Conservation (phyloP, 2,329 filamentous ascomycete species). For the Diaporthe vexans region DNA sequence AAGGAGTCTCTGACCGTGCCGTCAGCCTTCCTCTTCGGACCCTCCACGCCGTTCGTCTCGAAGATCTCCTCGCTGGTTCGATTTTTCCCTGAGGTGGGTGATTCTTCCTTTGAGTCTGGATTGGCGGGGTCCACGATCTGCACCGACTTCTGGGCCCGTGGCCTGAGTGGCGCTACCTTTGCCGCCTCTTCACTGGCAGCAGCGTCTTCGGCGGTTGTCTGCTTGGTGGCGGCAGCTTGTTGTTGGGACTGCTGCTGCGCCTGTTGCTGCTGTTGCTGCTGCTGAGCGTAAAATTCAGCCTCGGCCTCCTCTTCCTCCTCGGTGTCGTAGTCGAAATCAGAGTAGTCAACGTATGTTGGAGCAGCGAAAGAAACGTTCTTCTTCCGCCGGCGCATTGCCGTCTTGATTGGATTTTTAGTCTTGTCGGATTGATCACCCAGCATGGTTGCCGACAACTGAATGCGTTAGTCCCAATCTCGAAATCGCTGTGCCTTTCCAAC, state of each 20-base stretch:
- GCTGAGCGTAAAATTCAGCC: conserved; percentile 50
- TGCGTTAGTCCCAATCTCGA: conserved; percentile 47
- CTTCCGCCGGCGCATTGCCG: conserved; percentile 84
- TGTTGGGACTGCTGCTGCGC: conserved; percentile 47
- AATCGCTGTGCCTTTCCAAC: conserved; percentile 50
- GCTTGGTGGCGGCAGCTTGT: conserved; percentile 45
- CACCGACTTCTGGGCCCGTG: conserved; percentile 58
- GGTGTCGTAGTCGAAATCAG: conserved; percentile 51
- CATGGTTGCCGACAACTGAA: conserved; percentile 73
- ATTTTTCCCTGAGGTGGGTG: conserved; percentile 45
- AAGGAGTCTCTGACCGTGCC: conserved; percentile 94
- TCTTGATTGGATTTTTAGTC: conserved; percentile 84
- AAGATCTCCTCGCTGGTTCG: conserved; percentile 78
- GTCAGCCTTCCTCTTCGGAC: conserved; percentile 78
- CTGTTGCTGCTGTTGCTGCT: conserved; percentile 50
- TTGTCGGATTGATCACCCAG: conserved; percentile 79
- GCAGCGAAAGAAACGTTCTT: conserved; percentile 90
- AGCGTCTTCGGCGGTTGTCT: conserved; percentile 50
- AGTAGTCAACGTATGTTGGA: conserved; percentile 91
- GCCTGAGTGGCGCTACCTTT: conserved; percentile 69
- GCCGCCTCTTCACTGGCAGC: conserved; percentile 63
- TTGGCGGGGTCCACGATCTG: conserved; percentile 50
- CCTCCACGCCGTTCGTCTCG: conserved; percentile 65
- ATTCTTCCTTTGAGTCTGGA: conserved; percentile 54
- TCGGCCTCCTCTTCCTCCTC: conserved; percentile 79